These are phyloP conservation scores for Hydnum rufescens DNA, from an alignment of 768 basidiomycete species.

Conservation along the genomic window DNA sequence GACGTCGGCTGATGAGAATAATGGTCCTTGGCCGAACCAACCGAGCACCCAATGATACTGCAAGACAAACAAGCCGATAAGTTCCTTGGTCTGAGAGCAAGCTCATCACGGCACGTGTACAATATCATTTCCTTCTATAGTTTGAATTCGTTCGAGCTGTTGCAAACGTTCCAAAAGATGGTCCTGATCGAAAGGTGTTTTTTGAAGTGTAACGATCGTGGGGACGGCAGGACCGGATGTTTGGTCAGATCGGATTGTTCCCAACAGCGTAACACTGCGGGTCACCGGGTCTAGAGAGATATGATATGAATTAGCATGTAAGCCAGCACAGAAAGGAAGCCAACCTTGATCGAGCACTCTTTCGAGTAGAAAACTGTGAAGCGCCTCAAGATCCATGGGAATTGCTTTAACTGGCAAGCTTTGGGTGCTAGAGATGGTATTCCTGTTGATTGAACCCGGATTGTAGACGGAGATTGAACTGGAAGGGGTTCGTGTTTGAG, in stretches of 20 bases:
- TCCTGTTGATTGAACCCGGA: too few species aligned
- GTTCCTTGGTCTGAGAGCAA: neutral
- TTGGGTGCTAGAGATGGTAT: too few species aligned
- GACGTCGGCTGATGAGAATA: constrained; percentile 33
- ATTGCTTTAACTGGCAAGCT: neutral
- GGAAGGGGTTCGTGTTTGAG: too few species aligned
- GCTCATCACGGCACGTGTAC: constrained; percentile 22
- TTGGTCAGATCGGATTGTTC: neutral
- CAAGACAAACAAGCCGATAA: constrained; percentile 6
- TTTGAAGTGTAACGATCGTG: constrained; percentile 42
- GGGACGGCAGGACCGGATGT: constrained; percentile 17
- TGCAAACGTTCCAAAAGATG: constrained; percentile 21
- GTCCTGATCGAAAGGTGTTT: constrained; percentile 38
- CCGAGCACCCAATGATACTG: constrained; percentile 72
- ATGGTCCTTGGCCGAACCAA: constrained; percentile 30
- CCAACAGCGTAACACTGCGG: neutral
- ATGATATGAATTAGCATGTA: neutral
- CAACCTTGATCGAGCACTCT: neutral
- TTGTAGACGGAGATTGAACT: too few species aligned
- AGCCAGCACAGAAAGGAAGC: neutral
- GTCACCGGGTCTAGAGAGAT: neutral
- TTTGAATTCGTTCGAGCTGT: constrained; percentile 19
- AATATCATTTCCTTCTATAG: constrained; percentile 47
- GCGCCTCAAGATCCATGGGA: neutral
- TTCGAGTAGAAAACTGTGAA: neutral